Conservation (phyloP, 2,329 filamentous ascomycete genomes). For the Metarhizium rileyi region DNA sequence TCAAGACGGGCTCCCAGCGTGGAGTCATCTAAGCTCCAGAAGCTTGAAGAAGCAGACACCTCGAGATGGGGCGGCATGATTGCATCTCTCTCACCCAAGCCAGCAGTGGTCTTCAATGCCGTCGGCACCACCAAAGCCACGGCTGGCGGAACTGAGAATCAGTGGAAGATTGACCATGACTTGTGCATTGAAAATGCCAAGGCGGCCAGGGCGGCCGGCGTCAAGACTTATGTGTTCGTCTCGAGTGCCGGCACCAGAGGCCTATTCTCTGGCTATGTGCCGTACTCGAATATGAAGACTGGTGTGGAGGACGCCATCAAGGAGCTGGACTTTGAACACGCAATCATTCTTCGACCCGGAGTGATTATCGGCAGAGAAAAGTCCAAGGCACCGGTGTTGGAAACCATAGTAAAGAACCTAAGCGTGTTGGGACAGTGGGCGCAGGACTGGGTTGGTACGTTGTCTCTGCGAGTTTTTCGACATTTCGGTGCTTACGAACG, state of each 20-base stretch:
- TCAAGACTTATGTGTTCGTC: conserved; percentile 68
- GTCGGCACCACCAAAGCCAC: conserved; percentile 70
- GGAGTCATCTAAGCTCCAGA: conserved; percentile 48
- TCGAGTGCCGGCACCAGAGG: conserved; percentile 45
- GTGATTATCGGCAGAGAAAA: conserved; percentile 52
- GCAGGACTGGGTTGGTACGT: background rate
- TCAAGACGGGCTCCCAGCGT: conserved; percentile 53
- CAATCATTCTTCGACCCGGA: conserved; percentile 65
- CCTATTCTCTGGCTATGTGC: conserved; percentile 31
- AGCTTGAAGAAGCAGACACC: conserved; percentile 55
- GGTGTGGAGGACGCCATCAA: conserved; percentile 75
- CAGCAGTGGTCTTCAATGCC: conserved; percentile 61
- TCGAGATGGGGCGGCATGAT: conserved; percentile 58
- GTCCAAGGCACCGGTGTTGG: background rate
- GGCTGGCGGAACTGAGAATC: conserved; percentile 67
- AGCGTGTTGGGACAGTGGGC: background rate
- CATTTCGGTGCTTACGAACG: background rate
- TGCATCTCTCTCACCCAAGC: conserved; percentile 40
- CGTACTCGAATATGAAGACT: conserved; percentile 65
- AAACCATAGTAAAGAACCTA: background rate
- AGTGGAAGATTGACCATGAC: conserved; percentile 83
- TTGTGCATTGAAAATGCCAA: conserved; percentile 71
- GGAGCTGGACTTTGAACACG: conserved; percentile 64
- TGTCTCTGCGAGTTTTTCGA: background rate
- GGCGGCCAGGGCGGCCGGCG: conserved; percentile 62